Percentiles rank a stretch among this genome's conserved stretches.
These are phyloP conservation scores for Chenopodium berlandieri DNA, from an alignment of 148 eudicot species.

Conservation along the genomic window DNA sequence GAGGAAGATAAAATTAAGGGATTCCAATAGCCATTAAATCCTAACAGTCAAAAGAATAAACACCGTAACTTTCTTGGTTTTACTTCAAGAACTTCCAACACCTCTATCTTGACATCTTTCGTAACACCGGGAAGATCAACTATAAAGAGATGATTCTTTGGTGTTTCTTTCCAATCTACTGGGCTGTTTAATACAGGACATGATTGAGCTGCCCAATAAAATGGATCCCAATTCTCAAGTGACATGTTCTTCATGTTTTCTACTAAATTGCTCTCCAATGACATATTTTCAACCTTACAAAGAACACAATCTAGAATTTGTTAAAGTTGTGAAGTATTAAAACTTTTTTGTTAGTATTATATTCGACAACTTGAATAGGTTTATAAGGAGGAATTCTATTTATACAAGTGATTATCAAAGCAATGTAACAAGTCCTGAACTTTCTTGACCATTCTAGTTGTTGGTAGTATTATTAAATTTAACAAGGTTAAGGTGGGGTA, in stretches of 20 bases:
- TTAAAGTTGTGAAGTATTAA: too few species aligned
- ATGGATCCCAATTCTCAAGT: conserved; percentile 11
- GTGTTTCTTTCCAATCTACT: conserved; percentile 28
- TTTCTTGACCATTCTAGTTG: conserved; percentile 6
- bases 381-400: background rate
- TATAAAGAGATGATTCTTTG: conserved; percentile 10
- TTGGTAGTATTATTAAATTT: background rate
- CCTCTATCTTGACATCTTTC: conserved; percentile 18
- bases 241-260: conserved; percentile 22
- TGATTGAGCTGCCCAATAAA: conserved; percentile 22
- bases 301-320: too few species aligned
- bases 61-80: too few species aligned
- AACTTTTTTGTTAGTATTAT: too few species aligned
- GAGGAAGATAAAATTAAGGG: too few species aligned
- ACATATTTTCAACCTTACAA: too few species aligned
- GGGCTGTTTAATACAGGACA: conserved; percentile 23
- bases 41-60: too few species aligned
- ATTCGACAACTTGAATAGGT: too few species aligned
- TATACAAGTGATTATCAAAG: background rate
- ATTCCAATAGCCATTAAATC: too few species aligned
- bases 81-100: too few species aligned
- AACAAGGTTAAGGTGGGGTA: too few species aligned
- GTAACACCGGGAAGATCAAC: conserved; percentile 26
- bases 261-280: conserved; percentile 5
- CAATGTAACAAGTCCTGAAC: background rate